These are phyloP conservation scores for Coniosporium tulheliwenetii DNA, from an alignment of 2,329 filamentous ascomycete genomes.

Conservation along the genomic window DNA sequence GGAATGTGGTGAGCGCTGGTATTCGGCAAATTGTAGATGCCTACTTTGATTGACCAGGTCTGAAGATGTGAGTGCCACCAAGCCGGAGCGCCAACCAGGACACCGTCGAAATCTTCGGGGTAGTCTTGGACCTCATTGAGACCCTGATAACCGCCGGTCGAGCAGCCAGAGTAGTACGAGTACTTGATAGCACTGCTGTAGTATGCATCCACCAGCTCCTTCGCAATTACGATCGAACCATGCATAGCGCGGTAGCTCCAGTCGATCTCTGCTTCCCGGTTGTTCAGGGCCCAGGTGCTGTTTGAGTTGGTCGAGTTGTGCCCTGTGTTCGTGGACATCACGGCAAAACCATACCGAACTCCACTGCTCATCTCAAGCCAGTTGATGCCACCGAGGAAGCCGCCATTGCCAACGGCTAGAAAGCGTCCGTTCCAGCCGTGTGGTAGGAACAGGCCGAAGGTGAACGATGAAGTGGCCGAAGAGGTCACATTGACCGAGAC, in stretches of 20 bases:
- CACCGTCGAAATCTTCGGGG: slow-evolving; percentile 42
- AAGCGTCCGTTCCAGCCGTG: slow-evolving; percentile 22
- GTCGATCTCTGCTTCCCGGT: slow-evolving; percentile 20
- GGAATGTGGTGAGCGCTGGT: slow-evolving; percentile 28
- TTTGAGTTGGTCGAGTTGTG: slow-evolving; percentile 22
- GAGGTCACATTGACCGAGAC: slow-evolving; percentile 20
- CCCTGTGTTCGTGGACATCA: slow-evolving; percentile 29
- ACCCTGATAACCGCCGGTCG: slow-evolving; percentile 43
- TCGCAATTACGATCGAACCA: slow-evolving; percentile 31
- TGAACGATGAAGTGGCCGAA: slow-evolving; percentile 17
- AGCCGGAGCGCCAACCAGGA: slow-evolving; percentile 35
- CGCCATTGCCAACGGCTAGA: slow-evolving; percentile 28
- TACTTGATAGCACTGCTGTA: slow-evolving; percentile 28
- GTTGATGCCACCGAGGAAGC: slow-evolving; percentile 14
- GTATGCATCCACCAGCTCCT: slow-evolving; percentile 31
- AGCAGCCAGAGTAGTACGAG: slow-evolving; percentile 43
- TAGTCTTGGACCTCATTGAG: slow-evolving; percentile 37
- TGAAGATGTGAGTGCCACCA: slow-evolving; percentile 36
- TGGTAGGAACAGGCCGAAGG: slow-evolving; percentile 22
- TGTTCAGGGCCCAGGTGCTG: slow-evolving; percentile 20
- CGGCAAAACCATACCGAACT: neutral
- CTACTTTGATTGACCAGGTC: slow-evolving; percentile 23
- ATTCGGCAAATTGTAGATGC: slow-evolving; percentile 28
- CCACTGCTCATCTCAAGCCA: neutral
- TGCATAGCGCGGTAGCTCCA: slow-evolving; percentile 28